Conservation (phyloP, 2,329 filamentous ascomycete genomes). For the Septoria linicola region DNA sequence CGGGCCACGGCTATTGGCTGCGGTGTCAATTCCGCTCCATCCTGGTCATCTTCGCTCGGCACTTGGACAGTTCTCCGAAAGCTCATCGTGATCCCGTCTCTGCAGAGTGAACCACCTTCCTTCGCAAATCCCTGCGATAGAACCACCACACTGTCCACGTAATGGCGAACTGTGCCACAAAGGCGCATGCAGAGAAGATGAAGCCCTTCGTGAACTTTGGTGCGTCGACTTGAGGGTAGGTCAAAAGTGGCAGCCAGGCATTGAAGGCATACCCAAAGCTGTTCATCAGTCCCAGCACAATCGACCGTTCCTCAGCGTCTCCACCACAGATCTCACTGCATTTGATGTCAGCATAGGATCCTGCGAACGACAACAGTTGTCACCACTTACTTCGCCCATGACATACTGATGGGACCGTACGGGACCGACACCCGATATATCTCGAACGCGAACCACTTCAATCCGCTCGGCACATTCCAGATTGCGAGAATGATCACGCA, state of each 20-base stretch:
- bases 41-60: no score
- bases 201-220: conserved; percentile 30
- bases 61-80: no score
- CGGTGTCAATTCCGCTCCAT: no score
- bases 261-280: conserved; percentile 68
- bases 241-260: conserved; percentile 62
- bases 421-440: conserved; percentile 35
- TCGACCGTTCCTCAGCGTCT: conserved; percentile 64
- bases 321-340: conserved; percentile 52
- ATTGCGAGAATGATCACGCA: conserved; percentile 34
- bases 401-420: conserved; percentile 38
- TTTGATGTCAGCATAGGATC: conserved; percentile 7
- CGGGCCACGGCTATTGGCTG: no score
- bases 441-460: conserved; percentile 39
- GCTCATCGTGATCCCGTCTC: no score
- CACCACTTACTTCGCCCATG: conserved; percentile 45
- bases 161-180: conserved; percentile 27
- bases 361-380: neutral
- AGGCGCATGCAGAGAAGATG: conserved; percentile 26
- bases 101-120: conserved; percentile 16
- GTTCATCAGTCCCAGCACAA: conserved; percentile 67
- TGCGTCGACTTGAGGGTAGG: conserved; percentile 26
- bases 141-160: conserved; percentile 29
- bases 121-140: conserved; percentile 24
- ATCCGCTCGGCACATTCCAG: conserved; percentile 35